A percentile compares a stretch with the other conserved stretches of the same genome.
phyloP scores from a whole-genome alignment of 1,284 basidiomycete genomes.

The Schizophyllum amplum region DNA sequence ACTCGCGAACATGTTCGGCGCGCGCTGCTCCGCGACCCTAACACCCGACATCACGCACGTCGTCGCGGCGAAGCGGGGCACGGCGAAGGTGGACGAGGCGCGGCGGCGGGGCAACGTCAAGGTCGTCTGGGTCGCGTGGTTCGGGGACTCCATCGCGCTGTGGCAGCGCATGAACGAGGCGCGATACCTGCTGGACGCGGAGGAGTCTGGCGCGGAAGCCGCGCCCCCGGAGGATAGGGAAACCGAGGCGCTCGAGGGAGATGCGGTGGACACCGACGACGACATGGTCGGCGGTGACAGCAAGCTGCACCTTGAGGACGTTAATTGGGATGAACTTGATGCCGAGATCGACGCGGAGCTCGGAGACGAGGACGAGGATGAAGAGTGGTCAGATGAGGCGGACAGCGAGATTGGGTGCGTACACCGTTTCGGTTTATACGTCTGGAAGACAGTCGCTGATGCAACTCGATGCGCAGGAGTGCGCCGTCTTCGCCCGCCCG shows the following conservation, averaged over 20 bases:
- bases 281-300: constrained; percentile 15
- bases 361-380: constrained; percentile 62
- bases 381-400: constrained; percentile 26
- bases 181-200: constrained; percentile 61
- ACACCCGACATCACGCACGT: constrained; percentile 77
- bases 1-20: constrained; percentile 84
- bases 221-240: constrained; percentile 54
- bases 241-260: constrained; percentile 12
- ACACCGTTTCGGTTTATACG: constrained; percentile 22
- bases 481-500: constrained; percentile 19
- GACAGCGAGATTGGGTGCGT: constrained; percentile 36
- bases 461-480: constrained; percentile 4
- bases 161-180: constrained; percentile 75
- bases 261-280: constrained; percentile 18
- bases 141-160: constrained; percentile 75
- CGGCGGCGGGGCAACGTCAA: constrained; percentile 61
- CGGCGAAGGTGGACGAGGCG: constrained; percentile 84
- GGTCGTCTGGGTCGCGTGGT: constrained; percentile 86
- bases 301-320: constrained; percentile 41
- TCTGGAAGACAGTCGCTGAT: background rate
- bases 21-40: constrained; percentile 67
- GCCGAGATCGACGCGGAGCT: constrained; percentile 84
- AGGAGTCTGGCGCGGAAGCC: constrained; percentile 38
- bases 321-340: constrained; percentile 75
- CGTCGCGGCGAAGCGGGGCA: constrained; percentile 85